These are phyloP conservation scores for Saussurea involucrata DNA, from an alignment of 129 eudicot genomes.

Conservation along the genomic window DNA sequence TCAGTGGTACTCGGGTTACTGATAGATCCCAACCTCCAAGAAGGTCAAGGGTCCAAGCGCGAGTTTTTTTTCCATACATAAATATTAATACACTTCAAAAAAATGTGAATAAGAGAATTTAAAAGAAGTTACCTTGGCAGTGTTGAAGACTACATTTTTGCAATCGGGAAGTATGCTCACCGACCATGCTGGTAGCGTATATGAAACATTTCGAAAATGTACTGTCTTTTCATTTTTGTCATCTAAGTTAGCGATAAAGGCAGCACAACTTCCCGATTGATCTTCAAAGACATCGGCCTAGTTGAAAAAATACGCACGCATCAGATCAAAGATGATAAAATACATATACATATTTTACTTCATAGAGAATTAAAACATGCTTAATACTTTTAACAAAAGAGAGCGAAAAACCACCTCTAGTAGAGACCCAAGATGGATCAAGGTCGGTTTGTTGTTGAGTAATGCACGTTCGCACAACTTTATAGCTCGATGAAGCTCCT, in stretches of 20 bases:
- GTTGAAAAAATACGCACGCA: neutral
- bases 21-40: too few species aligned
- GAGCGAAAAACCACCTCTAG: constrained; percentile 54
- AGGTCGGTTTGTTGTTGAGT: constrained; percentile 52
- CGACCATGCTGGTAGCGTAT: constrained; percentile 92
- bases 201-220: constrained; percentile 62
- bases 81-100: neutral
- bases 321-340: constrained; percentile 1
- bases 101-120: neutral
- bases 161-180: constrained; percentile 99
- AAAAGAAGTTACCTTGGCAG: constrained; percentile 52
- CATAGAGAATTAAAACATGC: too few species aligned
- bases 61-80: too few species aligned
- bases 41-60: neutral
- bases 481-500: constrained; percentile 88
- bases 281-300: constrained; percentile 83
- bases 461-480: constrained; percentile 71
- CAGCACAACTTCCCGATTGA: constrained; percentile 72
- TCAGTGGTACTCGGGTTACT: neutral
- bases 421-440: constrained; percentile 60
- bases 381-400: too few species aligned
- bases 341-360: neutral
- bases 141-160: constrained; percentile 92
- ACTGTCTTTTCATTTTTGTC: constrained; percentile 66
- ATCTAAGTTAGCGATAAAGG: constrained; percentile 83